These are phyloP conservation scores for Penicillium canescens DNA, from an alignment of 495 filamentous ascomycete genomes.

Conservation along the genomic window DNA sequence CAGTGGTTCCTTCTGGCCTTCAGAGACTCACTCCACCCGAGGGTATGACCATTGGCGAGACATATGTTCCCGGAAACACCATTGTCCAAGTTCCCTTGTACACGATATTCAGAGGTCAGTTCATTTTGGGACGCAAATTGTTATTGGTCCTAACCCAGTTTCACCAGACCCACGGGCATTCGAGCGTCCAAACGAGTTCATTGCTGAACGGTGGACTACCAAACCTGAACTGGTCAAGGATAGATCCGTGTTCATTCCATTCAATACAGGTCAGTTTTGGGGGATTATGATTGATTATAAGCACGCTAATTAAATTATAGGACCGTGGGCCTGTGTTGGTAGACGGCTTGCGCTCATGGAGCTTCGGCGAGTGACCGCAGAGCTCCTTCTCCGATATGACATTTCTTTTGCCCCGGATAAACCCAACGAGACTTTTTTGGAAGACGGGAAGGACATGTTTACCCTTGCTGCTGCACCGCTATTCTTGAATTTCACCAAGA, in stretches of 20 bases:
- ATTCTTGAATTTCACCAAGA: too few species aligned
- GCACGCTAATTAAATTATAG: neutral
- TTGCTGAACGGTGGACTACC: slow-evolving; percentile 45
- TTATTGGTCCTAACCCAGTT: too few species aligned
- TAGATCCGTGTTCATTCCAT: slow-evolving; percentile 32
- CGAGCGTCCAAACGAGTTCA: slow-evolving; percentile 34
- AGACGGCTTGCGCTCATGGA: too few species aligned
- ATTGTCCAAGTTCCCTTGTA: slow-evolving; percentile 27
- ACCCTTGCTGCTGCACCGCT: too few species aligned
- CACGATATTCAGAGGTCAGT: slow-evolving; percentile 30
- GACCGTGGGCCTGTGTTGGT: neutral
- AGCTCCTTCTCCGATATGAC: too few species aligned
- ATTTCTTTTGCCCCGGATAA: too few species aligned
- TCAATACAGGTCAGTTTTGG: slow-evolving; percentile 19
- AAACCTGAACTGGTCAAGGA: slow-evolving; percentile 35
- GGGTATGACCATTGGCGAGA: slow-evolving; percentile 23
- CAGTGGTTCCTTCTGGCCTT: slow-evolving; percentile 16
- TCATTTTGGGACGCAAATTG: neutral
- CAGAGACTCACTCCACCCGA: slow-evolving; percentile 20
- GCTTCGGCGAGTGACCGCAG: too few species aligned
- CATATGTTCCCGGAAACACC: slow-evolving; percentile 29
- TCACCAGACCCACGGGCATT: slow-evolving; percentile 28
- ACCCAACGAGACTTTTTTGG: too few species aligned
- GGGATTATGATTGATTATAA: too few species aligned
- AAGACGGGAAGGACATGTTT: too few species aligned